These are phyloP conservation scores for Fulvia fulva DNA, from an alignment of 2,329 filamentous ascomycete species.

Conservation along the genomic window DNA sequence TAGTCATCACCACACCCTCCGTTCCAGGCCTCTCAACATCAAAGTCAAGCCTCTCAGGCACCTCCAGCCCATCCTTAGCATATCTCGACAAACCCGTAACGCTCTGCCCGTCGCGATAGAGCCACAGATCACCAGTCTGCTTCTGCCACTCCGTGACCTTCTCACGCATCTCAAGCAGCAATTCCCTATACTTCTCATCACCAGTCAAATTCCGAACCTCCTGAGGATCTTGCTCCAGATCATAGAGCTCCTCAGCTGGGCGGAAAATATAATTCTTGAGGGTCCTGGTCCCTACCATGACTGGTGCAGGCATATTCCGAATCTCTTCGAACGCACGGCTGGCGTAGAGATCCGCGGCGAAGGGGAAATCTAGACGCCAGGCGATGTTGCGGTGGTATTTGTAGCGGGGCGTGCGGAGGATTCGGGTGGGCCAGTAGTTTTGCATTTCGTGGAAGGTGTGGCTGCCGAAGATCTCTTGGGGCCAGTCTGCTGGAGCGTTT, in stretches of 20 bases:
- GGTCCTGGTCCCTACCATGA: conserved; percentile 40
- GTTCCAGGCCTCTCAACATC: conserved; percentile 18
- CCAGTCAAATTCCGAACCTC: conserved; percentile 45
- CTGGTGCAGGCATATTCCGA: conserved; percentile 34
- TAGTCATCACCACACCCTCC: conserved; percentile 7
- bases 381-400: conserved; percentile 52
- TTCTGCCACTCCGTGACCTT: conserved; percentile 36
- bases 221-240: conserved; percentile 43
- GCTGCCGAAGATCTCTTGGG: conserved; percentile 45
- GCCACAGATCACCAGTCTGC: conserved; percentile 35
- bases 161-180: conserved; percentile 34
- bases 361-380: conserved; percentile 32
- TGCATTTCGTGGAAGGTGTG: conserved; percentile 52
- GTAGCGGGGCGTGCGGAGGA: conserved; percentile 41
- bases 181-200: conserved; percentile 30
- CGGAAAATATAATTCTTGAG: conserved; percentile 45
- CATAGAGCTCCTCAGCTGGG: conserved; percentile 46
- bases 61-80: conserved; percentile 19
- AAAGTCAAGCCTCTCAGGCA: conserved; percentile 26
- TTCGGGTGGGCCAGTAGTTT: conserved; percentile 51
- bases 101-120: conserved; percentile 29
- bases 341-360: conserved; percentile 37
- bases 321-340: conserved; percentile 45
- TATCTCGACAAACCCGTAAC: conserved; percentile 17
- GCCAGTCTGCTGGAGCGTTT: conserved; percentile 28